Evolutionary conservation across 148 eudicot species (phyloP), one percentile per base, ranked within the genome.

Genomic region (Rhododendron mucronatum): DNA sequence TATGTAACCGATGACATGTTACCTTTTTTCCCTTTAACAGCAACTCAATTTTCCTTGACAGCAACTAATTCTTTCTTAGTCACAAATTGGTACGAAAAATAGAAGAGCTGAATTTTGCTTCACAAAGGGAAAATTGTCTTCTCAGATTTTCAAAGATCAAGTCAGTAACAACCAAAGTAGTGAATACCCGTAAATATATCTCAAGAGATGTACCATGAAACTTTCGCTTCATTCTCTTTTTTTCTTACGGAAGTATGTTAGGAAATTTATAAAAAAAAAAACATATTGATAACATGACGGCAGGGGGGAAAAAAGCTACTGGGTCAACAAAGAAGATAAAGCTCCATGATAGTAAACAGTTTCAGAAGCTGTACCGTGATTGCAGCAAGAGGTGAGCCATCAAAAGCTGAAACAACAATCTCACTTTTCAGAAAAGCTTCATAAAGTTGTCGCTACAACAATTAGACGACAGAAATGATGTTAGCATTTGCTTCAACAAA

Each of bases 321-420:
- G 4, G 47, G 48, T 33, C 41, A 75, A 7, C 47, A 75, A 18
- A 18, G 12, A 18, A 75, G 48, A 16, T 37, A 75, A 75, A 37
- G 26, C 48, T 33, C 9, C 41, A 5, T 30, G 7, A 71, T 30
- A 7, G 41, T 74, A 37, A 26, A 74, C 37, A 75, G 48, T 39
- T 75, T n/a, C 48, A 35, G 41, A 37, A 39, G 55, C 77, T 23
- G 44, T 96, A 97, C 99, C 98, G 99, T 97, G 77, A 97, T 89
- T 76, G 99, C 98, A 86, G 99, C 99, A 63, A 97, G 90, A 84
- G 99, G 98, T 81, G 99, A 95, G 74, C 99, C 98, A 90, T 97
- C 99, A 91, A 94, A 97, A 82, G 99, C 98, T 35, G 99, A 97
- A 86, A 97, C 89, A 83, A 97, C 99, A 81, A 97, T 89, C 89